Evolutionary conservation across 2,329 filamentous ascomycete genomes (phyloP), one percentile per base, ranked within the genome.

Genomic region (Mollisiaceae sp.): DNA sequence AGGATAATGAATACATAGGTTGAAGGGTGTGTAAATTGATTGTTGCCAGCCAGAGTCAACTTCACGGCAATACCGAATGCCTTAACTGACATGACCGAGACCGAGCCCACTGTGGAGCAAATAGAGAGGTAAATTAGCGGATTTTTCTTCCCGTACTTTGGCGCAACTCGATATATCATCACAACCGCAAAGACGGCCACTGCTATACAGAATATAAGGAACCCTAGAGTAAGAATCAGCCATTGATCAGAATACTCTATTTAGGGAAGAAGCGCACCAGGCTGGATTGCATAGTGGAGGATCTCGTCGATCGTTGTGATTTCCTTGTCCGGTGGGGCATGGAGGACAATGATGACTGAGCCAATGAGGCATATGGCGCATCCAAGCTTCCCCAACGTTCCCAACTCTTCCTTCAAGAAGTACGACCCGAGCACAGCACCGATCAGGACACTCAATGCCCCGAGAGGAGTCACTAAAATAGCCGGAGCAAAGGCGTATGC

Each of bases 31-130:
- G 87, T 88, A 78, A 99, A 97, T 79, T 99, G 95, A 79, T 99
- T 99, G 79, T 96, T 91, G 62, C 94, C 95, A 57, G 86, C 89
- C 71, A 99, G 87, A 0, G 94, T 98, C 75, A 99, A 88, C 81
- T 99, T 99, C 71, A 99, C 84, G 41, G 95, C 96, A 77, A 98
- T 97, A 65, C 95, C 95, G 74, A 99, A 98, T 4, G 95, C 95
- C 83, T 99, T 99, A 79, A 98, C 92, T 38, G 95, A 93, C 95
- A 99, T 99, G 82, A 99, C 94, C 14, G 95, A 98, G 68, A 99
- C 91, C 60, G 94, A 97, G 74, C 95, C 95, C 69, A 97, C 94
- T 3, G 94, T 96, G 60, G 94, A 97, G 85, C 95, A 99, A 73
- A 99, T 98, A 72, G 94, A 97, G 72, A 99, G 89, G 80, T 94